A percentile compares a stretch with the other conserved stretches of the same genome.
These are phyloP conservation scores for Cryptosporidium sp. DNA, from an alignment of 169 alveolate genomes.

Conservation along the genomic window DNA sequence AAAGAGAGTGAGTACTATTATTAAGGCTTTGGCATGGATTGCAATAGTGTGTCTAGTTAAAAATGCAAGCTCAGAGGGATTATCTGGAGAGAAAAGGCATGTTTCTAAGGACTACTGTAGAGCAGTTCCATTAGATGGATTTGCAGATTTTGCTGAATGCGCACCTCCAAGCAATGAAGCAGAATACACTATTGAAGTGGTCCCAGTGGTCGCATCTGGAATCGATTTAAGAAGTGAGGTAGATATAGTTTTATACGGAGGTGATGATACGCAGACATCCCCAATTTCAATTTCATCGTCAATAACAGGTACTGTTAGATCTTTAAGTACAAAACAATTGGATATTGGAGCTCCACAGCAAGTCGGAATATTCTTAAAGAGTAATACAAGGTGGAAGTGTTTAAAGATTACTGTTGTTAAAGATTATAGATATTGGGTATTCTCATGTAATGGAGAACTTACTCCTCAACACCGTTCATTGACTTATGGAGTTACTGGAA, in stretches of 20 bases:
- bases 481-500: slow-evolving; percentile 80
- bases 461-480: slow-evolving; percentile 78
- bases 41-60: slow-evolving; percentile 6
- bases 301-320: slow-evolving; percentile 83
- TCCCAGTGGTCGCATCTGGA: slow-evolving; percentile 84
- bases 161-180: slow-evolving; percentile 88
- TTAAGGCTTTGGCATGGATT: slow-evolving; percentile 25
- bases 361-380: slow-evolving; percentile 83
- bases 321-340: slow-evolving; percentile 81
- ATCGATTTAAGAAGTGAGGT: slow-evolving; percentile 84
- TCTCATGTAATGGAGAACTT: slow-evolving; percentile 86
- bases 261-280: slow-evolving; percentile 85
- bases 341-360: slow-evolving; percentile 87
- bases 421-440: slow-evolving; percentile 90
- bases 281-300: slow-evolving; percentile 84
- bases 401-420: slow-evolving; percentile 87
- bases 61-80: slow-evolving; percentile 14
- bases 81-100: slow-evolving; percentile 26
- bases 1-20: slow-evolving; percentile 23
- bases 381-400: slow-evolving; percentile 88
- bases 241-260: slow-evolving; percentile 78
- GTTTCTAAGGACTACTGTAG: slow-evolving; percentile 86
- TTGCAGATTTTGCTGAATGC: slow-evolving; percentile 88
- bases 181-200: slow-evolving; percentile 86
- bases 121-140: slow-evolving; percentile 86